Conservation (phyloP, 768 basidiomycete species). For the Gyrodon lividus region DNA sequence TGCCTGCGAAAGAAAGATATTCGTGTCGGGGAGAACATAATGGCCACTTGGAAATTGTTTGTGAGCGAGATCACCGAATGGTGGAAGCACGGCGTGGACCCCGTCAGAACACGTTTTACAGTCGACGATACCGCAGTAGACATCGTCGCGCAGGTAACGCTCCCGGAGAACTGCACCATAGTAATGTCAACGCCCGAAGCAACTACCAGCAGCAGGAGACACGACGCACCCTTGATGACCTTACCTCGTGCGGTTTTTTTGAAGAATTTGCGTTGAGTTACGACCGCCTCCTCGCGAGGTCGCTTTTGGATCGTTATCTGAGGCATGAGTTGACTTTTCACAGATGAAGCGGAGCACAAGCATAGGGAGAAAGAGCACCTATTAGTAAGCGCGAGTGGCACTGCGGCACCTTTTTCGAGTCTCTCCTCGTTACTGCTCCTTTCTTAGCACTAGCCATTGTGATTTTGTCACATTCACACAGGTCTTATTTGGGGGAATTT, state of each 20-base stretch:
- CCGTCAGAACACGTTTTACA: constrained; percentile 61
- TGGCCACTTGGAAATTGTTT: constrained; percentile 62
- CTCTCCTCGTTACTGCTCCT: too few relatives aligned
- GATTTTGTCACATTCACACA: too few relatives aligned
- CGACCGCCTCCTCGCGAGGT: constrained; percentile 63
- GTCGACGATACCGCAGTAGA: constrained; percentile 76
- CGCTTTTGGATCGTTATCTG: constrained; percentile 75
- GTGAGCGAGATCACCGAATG: constrained; percentile 57
- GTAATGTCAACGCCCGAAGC: neutral
- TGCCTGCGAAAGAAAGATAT: constrained; percentile 90
- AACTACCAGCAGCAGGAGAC: neutral
- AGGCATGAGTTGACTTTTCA: constrained; percentile 44
- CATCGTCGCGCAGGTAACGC: constrained; percentile 89
- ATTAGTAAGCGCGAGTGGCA: too few relatives aligned
- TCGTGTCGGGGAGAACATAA: constrained; percentile 90
- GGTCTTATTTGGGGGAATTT: too few relatives aligned
- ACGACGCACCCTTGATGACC: constrained; percentile 78
- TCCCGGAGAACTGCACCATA: constrained; percentile 74
- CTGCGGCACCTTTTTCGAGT: too few relatives aligned
- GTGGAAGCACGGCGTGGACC: constrained; percentile 51
- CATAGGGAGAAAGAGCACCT: too few relatives aligned
- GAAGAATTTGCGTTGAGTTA: constrained; percentile 90
- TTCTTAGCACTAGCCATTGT: too few relatives aligned
- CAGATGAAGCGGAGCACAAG: too few relatives aligned
- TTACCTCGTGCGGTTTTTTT: constrained; percentile 94